Percentiles rank a stretch among this genome's conserved stretches.
Conservation (phyloP, 495 filamentous ascomycete species). For the Neurospora discreta region DNA sequence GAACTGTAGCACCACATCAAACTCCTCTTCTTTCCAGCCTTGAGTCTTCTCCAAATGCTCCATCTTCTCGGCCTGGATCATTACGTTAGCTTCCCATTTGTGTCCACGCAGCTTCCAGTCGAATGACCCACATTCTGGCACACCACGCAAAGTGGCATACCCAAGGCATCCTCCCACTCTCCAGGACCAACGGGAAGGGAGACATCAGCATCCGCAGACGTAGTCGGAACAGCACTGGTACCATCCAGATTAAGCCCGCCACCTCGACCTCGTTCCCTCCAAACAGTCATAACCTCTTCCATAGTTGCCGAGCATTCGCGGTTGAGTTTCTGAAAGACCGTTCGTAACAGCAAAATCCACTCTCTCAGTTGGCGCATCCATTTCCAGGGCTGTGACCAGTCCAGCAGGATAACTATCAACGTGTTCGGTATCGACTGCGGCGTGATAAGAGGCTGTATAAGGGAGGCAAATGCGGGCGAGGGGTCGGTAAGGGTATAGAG, state of each 20-base stretch:
- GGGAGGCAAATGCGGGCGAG: slow-evolving; percentile 68
- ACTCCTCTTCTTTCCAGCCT: slow-evolving; percentile 86
- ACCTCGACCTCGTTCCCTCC: slow-evolving; percentile 47
- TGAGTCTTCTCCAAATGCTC: slow-evolving; percentile 77
- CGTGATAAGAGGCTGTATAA: slow-evolving; percentile 77
- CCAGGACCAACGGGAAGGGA: slow-evolving; percentile 75
- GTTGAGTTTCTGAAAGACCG: slow-evolving; percentile 62
- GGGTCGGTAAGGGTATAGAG: slow-evolving; percentile 80
- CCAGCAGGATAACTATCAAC: slow-evolving; percentile 75
- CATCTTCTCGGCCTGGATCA: slow-evolving; percentile 69
- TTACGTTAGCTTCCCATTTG: slow-evolving; percentile 14
- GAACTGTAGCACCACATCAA: slow-evolving; percentile 84
- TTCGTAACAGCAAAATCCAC: slow-evolving; percentile 74
- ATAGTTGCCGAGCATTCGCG: slow-evolving; percentile 66
- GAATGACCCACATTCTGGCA: slow-evolving; percentile 69
- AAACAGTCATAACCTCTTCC: slow-evolving; percentile 66
- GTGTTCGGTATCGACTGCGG: slow-evolving; percentile 79
- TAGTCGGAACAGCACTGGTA: slow-evolving; percentile 27
- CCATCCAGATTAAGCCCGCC: slow-evolving; percentile 40
- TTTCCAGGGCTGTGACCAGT: slow-evolving; percentile 88
- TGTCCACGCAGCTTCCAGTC: too few relatives aligned
- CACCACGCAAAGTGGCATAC: slow-evolving; percentile 81
- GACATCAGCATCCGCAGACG: slow-evolving; percentile 43
- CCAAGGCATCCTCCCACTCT: slow-evolving; percentile 88
- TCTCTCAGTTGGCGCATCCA: slow-evolving; percentile 81